Conservation (phyloP, 352 stramenopile genomes). For the Globisporangium solare region DNA sequence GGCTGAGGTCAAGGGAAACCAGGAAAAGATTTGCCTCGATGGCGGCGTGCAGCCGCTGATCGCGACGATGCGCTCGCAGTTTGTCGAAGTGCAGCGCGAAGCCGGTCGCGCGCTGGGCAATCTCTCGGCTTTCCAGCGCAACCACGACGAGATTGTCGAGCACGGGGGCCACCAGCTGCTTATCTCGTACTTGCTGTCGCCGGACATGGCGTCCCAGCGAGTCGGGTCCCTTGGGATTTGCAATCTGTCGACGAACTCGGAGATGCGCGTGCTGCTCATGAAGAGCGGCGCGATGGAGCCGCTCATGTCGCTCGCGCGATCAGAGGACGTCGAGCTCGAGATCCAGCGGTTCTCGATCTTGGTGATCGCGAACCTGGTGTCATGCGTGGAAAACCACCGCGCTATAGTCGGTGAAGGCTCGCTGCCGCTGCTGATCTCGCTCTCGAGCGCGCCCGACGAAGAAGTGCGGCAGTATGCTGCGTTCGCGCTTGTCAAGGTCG, state of each 20-base stretch:
- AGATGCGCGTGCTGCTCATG: constrained; percentile 90
- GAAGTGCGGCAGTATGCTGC: constrained; percentile 95
- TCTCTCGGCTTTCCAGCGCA: constrained; percentile 85
- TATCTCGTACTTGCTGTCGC: constrained; percentile 94
- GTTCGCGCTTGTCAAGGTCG: constrained; percentile 94
- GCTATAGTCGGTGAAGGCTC: constrained; percentile 93
- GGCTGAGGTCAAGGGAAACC: constrained; percentile 93
- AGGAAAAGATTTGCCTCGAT: constrained; percentile 92
- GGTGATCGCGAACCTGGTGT: constrained; percentile 93
- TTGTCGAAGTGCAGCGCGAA: constrained; percentile 92
- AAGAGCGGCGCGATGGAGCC: constrained; percentile 92
- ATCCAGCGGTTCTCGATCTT: constrained; percentile 93
- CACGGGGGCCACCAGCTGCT: constrained; percentile 92
- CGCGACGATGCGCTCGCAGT: constrained; percentile 93
- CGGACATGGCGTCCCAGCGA: constrained; percentile 92
- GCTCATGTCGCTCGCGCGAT: constrained; percentile 92
- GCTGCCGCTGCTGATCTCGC: constrained; percentile 91
- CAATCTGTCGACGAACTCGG: constrained; percentile 92
- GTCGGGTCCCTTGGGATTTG: constrained; percentile 93
- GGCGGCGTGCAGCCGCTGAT: constrained; percentile 91
- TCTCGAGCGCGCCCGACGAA: constrained; percentile 92
- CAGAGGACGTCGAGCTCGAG: constrained; percentile 94
- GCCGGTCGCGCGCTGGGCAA: constrained; percentile 91
- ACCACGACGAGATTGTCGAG: constrained; percentile 90
- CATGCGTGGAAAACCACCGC: constrained; percentile 91